A percentile compares a stretch with the other conserved stretches of the same genome.
These are phyloP conservation scores for Knufia fluminis DNA, from an alignment of 2,329 filamentous ascomycete genomes.

Conservation along the genomic window DNA sequence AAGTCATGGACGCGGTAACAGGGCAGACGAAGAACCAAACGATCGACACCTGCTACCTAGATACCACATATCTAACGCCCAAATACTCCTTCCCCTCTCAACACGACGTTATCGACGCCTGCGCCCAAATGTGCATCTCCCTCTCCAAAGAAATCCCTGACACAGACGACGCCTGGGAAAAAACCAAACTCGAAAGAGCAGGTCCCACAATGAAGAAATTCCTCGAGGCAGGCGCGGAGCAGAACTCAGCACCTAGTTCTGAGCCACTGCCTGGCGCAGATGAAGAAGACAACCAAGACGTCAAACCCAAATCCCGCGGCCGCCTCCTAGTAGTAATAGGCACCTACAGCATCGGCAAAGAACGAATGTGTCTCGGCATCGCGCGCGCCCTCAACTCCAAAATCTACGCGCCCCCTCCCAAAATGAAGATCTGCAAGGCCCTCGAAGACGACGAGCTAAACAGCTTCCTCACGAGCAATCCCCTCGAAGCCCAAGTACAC, in stretches of 20 bases:
- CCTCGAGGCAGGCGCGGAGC: conserved; percentile 38
- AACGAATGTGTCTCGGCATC: conserved; percentile 88
- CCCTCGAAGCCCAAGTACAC: conserved; percentile 82
- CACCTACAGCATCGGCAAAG: conserved; percentile 96
- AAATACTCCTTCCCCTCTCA: conserved; percentile 92
- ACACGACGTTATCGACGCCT: conserved; percentile 75
- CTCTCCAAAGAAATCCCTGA: conserved; percentile 58
- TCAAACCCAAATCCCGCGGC: conserved; percentile 38
- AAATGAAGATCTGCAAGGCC: conserved; percentile 74
- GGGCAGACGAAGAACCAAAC: conserved; percentile 70
- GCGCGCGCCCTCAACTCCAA: conserved; percentile 76
- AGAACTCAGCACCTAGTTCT: conserved; percentile 4
- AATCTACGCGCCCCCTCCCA: conserved; percentile 76
- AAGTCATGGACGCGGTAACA: conserved; percentile 59
- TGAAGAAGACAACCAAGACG: conserved; percentile 19
- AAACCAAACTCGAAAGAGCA: conserved; percentile 45
- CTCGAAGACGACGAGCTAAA: conserved; percentile 78
- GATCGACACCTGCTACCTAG: conserved; percentile 91
- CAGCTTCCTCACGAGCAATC: conserved; percentile 66
- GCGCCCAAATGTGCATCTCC: conserved; percentile 76
- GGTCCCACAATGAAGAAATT: conserved; percentile 56
- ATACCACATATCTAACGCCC: conserved; percentile 93
- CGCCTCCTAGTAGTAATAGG: conserved; percentile 85
- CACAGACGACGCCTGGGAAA: conserved; percentile 47
- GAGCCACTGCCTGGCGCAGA: conserved; percentile 25